phyloP scores from a whole-genome alignment of 208 protist species.

The Leishmania amazonensis region DNA sequence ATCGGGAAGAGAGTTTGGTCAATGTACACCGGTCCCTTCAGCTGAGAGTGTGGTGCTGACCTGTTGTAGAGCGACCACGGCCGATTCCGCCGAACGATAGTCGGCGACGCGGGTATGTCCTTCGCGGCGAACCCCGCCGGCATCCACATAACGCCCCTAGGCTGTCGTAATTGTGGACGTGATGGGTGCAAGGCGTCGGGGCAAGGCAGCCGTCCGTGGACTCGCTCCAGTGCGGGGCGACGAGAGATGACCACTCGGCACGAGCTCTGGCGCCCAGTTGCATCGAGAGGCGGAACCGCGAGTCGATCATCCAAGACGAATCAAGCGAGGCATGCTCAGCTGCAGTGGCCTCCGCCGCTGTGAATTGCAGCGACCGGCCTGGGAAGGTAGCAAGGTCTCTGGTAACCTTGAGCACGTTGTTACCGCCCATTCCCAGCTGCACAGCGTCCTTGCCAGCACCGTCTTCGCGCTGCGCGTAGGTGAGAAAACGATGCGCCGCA shows the following conservation, averaged over 20 bases:
- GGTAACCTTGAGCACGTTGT: constrained; percentile 13
- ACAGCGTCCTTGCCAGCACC: constrained; percentile 17
- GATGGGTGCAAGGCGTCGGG: constrained; percentile 6
- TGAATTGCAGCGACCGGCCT: background rate
- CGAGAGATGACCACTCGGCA: constrained; percentile 12
- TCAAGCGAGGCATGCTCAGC: constrained; percentile 18
- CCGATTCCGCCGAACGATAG: background rate
- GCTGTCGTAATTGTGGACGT: background rate
- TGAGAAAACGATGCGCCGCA: constrained; percentile 1
- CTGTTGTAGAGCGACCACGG: constrained; percentile 11
- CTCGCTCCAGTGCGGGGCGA: constrained; percentile 12
- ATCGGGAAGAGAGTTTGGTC: constrained; percentile 26
- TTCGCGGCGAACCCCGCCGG: constrained; percentile 8
- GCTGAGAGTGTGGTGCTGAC: constrained; percentile 20
- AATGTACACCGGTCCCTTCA: constrained; percentile 20
- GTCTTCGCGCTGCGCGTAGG: background rate
- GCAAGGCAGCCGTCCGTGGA: background rate
- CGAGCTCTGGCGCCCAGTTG: constrained; percentile 4
- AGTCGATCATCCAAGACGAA: constrained; percentile 19
- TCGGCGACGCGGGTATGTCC: constrained; percentile 10
- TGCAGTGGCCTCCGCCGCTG: background rate
- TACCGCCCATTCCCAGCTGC: constrained; percentile 8
- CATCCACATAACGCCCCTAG: background rate
- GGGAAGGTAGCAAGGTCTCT: constrained; percentile 15
- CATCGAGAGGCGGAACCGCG: constrained; percentile 12